These are phyloP conservation scores for Ceratobasidium sp. DNA, from an alignment of 1,284 basidiomycete species.

Conservation along the genomic window DNA sequence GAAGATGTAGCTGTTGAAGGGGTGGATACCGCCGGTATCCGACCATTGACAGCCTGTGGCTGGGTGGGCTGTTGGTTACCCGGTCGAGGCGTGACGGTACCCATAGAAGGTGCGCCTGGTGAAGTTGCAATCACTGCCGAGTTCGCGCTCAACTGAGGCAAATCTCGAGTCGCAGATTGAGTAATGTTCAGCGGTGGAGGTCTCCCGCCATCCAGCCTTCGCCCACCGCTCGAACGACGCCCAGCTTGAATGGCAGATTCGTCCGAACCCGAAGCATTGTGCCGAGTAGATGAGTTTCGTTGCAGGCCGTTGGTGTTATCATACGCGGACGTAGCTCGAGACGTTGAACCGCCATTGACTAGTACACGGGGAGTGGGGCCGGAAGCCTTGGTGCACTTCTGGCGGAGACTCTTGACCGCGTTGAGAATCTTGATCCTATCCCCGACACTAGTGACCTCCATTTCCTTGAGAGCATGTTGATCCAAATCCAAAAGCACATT, in stretches of 20 bases:
- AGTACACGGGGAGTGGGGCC: constrained; percentile 24
- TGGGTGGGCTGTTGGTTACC: constrained; percentile 12
- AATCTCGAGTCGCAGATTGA: constrained; percentile 39
- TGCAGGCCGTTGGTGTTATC: constrained; percentile 6
- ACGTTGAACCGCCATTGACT: constrained; percentile 24
- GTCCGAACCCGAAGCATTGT: background rate
- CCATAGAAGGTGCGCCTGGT: constrained; percentile 20
- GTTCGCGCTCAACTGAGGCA: constrained; percentile 41
- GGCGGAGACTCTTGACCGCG: constrained; percentile 80
- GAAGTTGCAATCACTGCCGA: constrained; percentile 20
- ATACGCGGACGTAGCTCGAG: constrained; percentile 6
- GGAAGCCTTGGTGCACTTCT: constrained; percentile 52
- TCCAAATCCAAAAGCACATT: constrained; percentile 89
- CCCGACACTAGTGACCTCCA: constrained; percentile 86
- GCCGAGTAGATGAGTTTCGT: constrained; percentile 4
- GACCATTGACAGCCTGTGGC: constrained; percentile 4
- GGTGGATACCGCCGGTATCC: constrained; percentile 9
- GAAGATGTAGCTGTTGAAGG: constrained; percentile 42
- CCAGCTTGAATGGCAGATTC: constrained; percentile 18
- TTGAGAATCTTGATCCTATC: constrained; percentile 86
- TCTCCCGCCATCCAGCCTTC: constrained; percentile 37
- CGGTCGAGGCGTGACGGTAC: constrained; percentile 10
- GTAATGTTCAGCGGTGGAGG: constrained; percentile 43
- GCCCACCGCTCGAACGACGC: constrained; percentile 33
- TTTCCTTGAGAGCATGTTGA: constrained; percentile 83